Base-by-base conservation (phyloP, 2,329 filamentous ascomycete species). In the Trichoderma koningiopsis region DNA sequence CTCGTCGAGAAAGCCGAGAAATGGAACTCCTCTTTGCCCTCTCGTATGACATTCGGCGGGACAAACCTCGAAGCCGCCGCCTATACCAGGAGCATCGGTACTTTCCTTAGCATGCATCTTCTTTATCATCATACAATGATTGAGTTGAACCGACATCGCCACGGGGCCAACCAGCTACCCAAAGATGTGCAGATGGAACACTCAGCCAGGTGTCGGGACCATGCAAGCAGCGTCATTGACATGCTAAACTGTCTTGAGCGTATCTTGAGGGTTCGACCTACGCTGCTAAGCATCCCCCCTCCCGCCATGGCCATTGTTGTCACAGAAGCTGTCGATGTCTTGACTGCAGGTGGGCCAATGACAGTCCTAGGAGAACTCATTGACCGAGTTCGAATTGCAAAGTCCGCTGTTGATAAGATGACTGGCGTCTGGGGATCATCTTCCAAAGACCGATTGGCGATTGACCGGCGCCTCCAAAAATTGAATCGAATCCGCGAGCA, bases 111-210 rank as follows among this genome's bases (percentile, higher is more conserved):
- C 1, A 86, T 91, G 77, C 90, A 92, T 76, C 81, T 90, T 33
- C 80, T 92, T n/a, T 90, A 90, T 76, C 86, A 91, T 75, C 85
- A 87, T 58, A 84, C 88, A 0, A 79, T 88, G 73, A 86, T 92
- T 78, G 88, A 89, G 72, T 81, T 92, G 35, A 89, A 91, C 73
- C 86, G 91, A 49, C 86, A 91, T 73, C 83, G 84, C 14, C 81
- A 83, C 11, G 79, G 81, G 14, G 74, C 72, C 6, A 72, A 70
- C 13, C 79, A 78, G 40, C 77, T 87, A 4, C 79, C 80, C 4
- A 72, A 78, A 0, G 79, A 83, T 2, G 75, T 80, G 35, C 76
- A 85, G 14, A 73, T 77, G 2, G 81, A 83, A 29, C 83, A 87
- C 70, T 80, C 87, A 5, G 79, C 81, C 49, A 77, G 81, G 16